Conservation (phyloP, 305 asterid species). For the Solanum hybrid region DNA sequence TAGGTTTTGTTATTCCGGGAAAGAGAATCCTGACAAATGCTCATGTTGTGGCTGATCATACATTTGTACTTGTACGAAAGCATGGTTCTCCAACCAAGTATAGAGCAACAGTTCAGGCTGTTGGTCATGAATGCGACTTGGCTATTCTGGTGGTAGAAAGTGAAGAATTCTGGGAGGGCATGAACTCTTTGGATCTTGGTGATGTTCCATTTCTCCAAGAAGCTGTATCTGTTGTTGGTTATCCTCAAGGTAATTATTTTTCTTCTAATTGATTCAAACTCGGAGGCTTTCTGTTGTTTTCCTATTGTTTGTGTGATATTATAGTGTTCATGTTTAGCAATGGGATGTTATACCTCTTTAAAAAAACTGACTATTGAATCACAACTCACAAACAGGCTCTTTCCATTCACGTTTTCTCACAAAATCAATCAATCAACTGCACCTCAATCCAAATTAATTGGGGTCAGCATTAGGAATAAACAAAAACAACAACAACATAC, state of each 20-base stretch:
- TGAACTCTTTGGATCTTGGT: slow-evolving; percentile 71
- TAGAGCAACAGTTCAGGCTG: slow-evolving; percentile 74
- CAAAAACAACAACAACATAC: background rate
- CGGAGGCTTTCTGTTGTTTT: background rate
- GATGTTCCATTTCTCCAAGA: slow-evolving; percentile 90
- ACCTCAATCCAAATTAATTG: background rate
- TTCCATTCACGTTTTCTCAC: background rate
- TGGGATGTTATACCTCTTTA: background rate
- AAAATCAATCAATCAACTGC: background rate
- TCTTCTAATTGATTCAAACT: background rate
- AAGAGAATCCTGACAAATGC: slow-evolving; percentile 90
- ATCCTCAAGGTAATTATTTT: slow-evolving; percentile 74
- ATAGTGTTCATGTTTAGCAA: background rate
- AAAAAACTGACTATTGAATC: background rate
- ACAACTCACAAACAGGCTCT: background rate
- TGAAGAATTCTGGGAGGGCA: slow-evolving; percentile 92
- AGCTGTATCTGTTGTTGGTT: slow-evolving; percentile 96
- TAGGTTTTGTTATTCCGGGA: slow-evolving; percentile 75
- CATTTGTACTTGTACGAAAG: slow-evolving; percentile 85
- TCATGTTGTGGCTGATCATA: slow-evolving; percentile 96
- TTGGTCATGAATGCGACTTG: slow-evolving; percentile 94
- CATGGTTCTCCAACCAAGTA: slow-evolving; percentile 90
- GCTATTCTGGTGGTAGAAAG: slow-evolving; percentile 74
- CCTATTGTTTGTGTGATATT: background rate
- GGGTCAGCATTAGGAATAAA: background rate